A percentile compares a stretch with the other conserved stretches of the same genome.
These are phyloP conservation scores for Triticum dicoccoides DNA, from an alignment of 176 grass and related monocot genomes.

Conservation along the genomic window DNA sequence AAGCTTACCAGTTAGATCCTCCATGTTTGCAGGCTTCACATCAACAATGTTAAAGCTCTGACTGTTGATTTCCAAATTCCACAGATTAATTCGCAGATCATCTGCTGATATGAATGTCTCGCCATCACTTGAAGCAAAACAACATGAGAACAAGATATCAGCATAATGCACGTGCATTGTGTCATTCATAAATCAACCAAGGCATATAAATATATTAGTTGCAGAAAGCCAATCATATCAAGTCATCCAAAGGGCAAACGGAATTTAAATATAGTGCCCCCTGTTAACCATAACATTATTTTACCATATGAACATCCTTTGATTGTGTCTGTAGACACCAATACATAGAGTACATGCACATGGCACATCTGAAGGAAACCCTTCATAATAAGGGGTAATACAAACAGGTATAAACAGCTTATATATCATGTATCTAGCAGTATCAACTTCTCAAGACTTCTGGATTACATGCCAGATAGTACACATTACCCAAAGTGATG, in stretches of 20 bases:
- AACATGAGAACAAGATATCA: conserved; percentile 29
- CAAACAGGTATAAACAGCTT: neutral
- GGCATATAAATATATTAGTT: conserved; percentile 6
- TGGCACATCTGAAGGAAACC: neutral
- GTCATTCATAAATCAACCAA: conserved; percentile 11
- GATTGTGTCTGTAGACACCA: neutral
- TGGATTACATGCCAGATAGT: conserved; percentile 3
- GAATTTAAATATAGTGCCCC: neutral
- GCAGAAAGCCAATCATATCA: conserved; percentile 1
- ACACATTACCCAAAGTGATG: neutral
- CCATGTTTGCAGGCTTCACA: conserved; percentile 89
- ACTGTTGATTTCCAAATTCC: conserved; percentile 88
- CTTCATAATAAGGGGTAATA: neutral
- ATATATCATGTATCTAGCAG: neutral
- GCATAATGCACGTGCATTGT: neutral
- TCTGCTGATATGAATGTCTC: conserved; percentile 90
- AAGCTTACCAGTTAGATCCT: conserved; percentile 79
- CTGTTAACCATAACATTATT: neutral
- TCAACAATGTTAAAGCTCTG: conserved; percentile 94
- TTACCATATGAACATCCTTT: neutral
- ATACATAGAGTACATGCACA: neutral
- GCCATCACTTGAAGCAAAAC: conserved; percentile 54
- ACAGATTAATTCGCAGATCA: conserved; percentile 88
- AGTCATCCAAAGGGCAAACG: neutral
- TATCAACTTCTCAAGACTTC: neutral